These are phyloP conservation scores for Lablab purpureus DNA, from an alignment of 306 rosid species.

Conservation along the genomic window DNA sequence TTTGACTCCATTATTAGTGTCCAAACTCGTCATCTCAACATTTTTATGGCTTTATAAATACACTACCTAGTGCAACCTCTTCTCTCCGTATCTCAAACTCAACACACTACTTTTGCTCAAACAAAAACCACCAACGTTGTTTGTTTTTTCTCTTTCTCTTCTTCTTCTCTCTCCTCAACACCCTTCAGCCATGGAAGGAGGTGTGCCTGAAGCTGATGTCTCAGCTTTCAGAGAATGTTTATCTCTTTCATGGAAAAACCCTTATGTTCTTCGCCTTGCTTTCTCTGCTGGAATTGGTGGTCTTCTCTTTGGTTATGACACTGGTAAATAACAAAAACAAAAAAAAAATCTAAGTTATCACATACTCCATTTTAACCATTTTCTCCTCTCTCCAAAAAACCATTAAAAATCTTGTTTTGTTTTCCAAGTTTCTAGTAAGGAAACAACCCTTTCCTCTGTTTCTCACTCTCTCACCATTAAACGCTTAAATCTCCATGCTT, in stretches of 20 bases:
- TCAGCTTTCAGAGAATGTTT: slow-evolving; percentile 77
- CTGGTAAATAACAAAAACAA: slow-evolving; percentile 42
- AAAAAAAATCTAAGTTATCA: not conserved
- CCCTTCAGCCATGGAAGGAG: slow-evolving; percentile 63
- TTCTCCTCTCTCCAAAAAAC: not conserved
- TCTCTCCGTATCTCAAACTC: slow-evolving; percentile 18
- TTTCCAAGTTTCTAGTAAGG: not conserved
- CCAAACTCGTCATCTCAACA: slow-evolving; percentile 20
- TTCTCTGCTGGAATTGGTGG: slow-evolving; percentile 82
- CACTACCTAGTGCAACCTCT: slow-evolving; percentile 29
- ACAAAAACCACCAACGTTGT: slow-evolving; percentile 19
- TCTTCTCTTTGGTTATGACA: slow-evolving; percentile 72
- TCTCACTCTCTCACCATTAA: not conserved
- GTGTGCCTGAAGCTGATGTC: slow-evolving; percentile 52
- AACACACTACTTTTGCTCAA: slow-evolving; percentile 9
- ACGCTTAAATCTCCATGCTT: not conserved
- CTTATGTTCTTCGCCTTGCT: slow-evolving; percentile 74
- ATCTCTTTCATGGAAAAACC: slow-evolving; percentile 66
- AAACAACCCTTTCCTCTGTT: slow-evolving; percentile 10
- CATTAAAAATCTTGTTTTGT: not conserved
- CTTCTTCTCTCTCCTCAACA: not conserved
- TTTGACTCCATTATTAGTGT: slow-evolving; percentile 32
- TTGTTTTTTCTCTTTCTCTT: not conserved
- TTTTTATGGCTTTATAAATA: slow-evolving; percentile 46
- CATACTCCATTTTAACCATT: not conserved